These are phyloP conservation scores for Climacium dendroides DNA, from an alignment of 225 moss, liverwort and hornwort species.

Conservation along the genomic window DNA sequence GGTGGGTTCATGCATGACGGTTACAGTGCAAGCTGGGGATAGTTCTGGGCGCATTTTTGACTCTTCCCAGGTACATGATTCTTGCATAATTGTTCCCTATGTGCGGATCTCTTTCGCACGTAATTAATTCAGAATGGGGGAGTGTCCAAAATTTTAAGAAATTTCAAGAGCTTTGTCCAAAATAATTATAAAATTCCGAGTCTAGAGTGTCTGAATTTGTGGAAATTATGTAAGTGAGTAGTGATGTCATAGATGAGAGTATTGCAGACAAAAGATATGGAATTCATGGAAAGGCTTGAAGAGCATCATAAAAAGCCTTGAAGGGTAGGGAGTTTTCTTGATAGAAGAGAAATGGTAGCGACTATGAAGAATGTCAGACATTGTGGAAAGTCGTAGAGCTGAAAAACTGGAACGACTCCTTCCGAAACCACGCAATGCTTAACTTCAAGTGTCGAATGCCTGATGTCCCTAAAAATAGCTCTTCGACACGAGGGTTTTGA, in stretches of 20 bases:
- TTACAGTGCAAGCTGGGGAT: conserved; percentile 70
- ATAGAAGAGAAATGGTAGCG: neutral
- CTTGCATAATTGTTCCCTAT: neutral
- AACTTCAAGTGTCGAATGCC: neutral
- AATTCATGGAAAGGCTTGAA: neutral
- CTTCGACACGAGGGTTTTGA: neutral
- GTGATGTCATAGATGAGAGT: neutral
- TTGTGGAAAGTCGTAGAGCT: neutral
- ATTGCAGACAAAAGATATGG: neutral
- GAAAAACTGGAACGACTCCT: neutral
- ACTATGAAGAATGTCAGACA: neutral
- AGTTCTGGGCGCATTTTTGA: conserved; percentile 58
- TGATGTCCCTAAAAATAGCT: neutral
- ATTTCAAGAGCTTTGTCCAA: neutral
- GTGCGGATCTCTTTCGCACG: neutral
- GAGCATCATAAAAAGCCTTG: neutral
- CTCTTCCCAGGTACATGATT: conserved; percentile 53
- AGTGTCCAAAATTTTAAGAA: neutral
- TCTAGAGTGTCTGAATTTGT: neutral
- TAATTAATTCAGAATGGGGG: neutral
- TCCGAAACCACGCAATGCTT: neutral
- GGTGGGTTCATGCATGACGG: conserved; percentile 71
- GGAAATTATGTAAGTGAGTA: neutral
- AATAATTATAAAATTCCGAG: neutral
- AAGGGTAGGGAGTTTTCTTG: neutral